Evolutionary conservation across 192 early-diverging fungal genomes (phyloP).

Genomic region (Mortierella claussenii): DNA sequence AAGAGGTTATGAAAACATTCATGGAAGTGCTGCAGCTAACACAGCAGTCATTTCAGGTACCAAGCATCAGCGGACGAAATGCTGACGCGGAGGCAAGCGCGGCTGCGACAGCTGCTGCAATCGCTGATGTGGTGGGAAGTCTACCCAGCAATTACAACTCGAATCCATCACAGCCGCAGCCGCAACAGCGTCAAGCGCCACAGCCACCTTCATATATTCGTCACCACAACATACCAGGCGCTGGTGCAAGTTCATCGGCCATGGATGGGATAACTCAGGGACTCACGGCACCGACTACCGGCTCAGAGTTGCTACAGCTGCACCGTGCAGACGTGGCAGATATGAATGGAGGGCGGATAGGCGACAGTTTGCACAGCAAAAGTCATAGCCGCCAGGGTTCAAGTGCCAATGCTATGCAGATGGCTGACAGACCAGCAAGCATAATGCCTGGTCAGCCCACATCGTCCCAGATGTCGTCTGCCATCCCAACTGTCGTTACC

Average conservation of each 20-base stretch:
- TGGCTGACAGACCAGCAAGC: neutral
- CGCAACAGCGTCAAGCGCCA: neutral
- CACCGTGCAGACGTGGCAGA: slow-evolving; percentile 16
- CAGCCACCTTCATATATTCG: slow-evolving; percentile 4
- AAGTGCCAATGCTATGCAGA: neutral
- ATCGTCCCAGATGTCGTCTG: slow-evolving; percentile 9
- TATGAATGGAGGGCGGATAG: slow-evolving; percentile 2
- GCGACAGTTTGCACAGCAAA: slow-evolving; percentile 2
- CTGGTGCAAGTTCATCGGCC: slow-evolving; percentile 3
- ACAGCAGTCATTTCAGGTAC: slow-evolving; percentile 22
- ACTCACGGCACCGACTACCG: slow-evolving; percentile 4
- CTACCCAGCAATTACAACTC: slow-evolving; percentile 21
- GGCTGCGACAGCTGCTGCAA: slow-evolving; percentile 29
- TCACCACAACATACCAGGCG: slow-evolving; percentile 6
- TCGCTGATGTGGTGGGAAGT: slow-evolving; percentile 33
- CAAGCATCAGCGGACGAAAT: slow-evolving; percentile 11
- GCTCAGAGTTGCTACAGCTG: slow-evolving; percentile 24
- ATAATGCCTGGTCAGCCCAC: slow-evolving; percentile 11
- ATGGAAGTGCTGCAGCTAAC: slow-evolving; percentile 25
- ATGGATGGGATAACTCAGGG: slow-evolving; percentile 23
- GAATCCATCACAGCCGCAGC: neutral
- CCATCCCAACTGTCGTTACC: slow-evolving; percentile 14
- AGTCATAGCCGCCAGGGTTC: slow-evolving; percentile 38
- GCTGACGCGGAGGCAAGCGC: slow-evolving; percentile 29
- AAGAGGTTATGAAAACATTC: slow-evolving; percentile 32